These are phyloP conservation scores for Hymenoscyphus occultus DNA, from an alignment of 2,329 filamentous ascomycete genomes.

Conservation along the genomic window DNA sequence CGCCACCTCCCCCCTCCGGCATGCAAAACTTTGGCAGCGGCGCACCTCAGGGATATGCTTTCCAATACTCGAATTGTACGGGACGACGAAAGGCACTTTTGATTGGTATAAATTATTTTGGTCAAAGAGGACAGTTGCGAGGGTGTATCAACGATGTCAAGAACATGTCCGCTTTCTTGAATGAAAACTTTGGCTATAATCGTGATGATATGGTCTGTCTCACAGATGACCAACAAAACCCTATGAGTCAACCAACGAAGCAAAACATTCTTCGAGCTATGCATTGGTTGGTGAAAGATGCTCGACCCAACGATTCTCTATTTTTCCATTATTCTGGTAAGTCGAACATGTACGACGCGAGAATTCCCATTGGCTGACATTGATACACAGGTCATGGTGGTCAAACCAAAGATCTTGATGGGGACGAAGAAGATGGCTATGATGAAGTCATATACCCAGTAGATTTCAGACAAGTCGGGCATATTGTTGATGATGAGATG, in stretches of 20 bases:
- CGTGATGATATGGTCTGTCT: conserved; percentile 94
- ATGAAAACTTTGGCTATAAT: conserved; percentile 85
- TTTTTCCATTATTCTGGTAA: conserved; percentile 95
- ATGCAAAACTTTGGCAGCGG: conserved; percentile 74
- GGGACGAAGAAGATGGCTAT: conserved; percentile 76
- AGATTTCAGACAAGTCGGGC: conserved; percentile 71
- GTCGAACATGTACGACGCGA: conserved; percentile 32
- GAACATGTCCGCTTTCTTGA: conserved; percentile 93
- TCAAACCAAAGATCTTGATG: conserved; percentile 75
- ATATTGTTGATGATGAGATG: conserved; percentile 81
- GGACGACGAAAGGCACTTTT: conserved; percentile 83
- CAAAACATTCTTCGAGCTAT: conserved; percentile 94
- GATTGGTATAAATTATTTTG: conserved; percentile 96
- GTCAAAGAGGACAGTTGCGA: conserved; percentile 81
- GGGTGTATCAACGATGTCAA: conserved; percentile 97
- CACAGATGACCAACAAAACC: conserved; percentile 94
- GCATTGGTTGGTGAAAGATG: conserved; percentile 96
- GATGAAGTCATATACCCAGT: conserved; percentile 83
- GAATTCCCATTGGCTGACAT: conserved; percentile 16
- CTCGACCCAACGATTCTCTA: conserved; percentile 84
- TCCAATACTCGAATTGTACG: conserved; percentile 88
- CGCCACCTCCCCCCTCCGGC: conserved; percentile 62
- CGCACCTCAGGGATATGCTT: conserved; percentile 75
- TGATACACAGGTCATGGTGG: conserved; percentile 62
- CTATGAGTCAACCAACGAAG: conserved; percentile 94